Conservation (phyloP, 257 asterid species). For the Rauvolfia tetraphylla region DNA sequence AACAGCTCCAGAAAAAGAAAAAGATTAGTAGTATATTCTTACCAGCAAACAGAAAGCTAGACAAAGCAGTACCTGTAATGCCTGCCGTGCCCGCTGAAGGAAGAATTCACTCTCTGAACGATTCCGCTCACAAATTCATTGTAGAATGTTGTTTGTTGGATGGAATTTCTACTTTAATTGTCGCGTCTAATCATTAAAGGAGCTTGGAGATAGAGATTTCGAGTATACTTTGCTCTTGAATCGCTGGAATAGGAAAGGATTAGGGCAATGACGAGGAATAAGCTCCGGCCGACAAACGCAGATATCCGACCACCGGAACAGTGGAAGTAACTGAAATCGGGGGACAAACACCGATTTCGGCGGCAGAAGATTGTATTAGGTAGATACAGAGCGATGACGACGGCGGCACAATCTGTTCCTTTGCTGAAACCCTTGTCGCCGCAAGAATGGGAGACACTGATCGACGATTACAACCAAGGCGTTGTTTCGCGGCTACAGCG, state of each 20-base stretch:
- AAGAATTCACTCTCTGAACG: too few relatives aligned
- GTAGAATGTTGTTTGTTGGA: neutral
- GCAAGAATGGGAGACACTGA: conserved; percentile 74
- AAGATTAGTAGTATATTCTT: too few relatives aligned
- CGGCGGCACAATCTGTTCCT: conserved; percentile 2
- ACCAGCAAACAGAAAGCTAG: too few relatives aligned
- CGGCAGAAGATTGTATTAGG: neutral
- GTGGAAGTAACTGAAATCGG: neutral
- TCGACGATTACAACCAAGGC: conserved; percentile 77
- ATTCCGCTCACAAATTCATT: too few relatives aligned
- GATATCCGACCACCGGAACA: neutral
- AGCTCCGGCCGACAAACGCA: neutral
- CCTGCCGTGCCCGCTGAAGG: too few relatives aligned
- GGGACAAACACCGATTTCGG: too few relatives aligned
- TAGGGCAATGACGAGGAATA: neutral
- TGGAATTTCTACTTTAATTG: neutral
- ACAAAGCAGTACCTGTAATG: too few relatives aligned
- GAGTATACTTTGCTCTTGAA: neutral
- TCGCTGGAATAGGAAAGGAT: neutral
- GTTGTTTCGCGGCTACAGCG: conserved; percentile 40
- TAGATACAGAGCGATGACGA: conserved; percentile 6
- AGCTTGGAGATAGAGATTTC: neutral
- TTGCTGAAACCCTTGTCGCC: conserved; percentile 54
- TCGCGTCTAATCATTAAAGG: neutral
- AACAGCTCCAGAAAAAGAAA: too few relatives aligned